These are phyloP conservation scores for Linnemannia exigua DNA, from an alignment of 192 early-diverging fungal genomes.

Conservation along the genomic window DNA sequence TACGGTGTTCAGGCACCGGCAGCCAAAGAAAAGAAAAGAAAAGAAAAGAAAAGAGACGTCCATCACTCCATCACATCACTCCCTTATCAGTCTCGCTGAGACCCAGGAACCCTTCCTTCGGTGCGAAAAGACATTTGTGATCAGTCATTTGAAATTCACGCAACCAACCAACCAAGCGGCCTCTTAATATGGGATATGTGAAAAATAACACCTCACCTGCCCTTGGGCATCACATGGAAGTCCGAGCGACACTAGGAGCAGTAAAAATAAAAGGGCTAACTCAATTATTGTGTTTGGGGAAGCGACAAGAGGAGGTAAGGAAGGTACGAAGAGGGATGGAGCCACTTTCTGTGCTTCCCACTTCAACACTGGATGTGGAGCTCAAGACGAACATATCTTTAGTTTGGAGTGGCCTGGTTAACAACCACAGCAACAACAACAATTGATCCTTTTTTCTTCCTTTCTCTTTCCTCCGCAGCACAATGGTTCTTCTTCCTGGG, in stretches of 20 bases:
- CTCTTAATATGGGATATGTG: not conserved
- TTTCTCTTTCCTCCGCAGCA: not conserved
- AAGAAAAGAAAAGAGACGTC: not conserved
- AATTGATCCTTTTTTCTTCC: not conserved
- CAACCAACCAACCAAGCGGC: not conserved
- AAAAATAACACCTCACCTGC: not conserved
- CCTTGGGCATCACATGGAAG: not conserved
- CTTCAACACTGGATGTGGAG: not conserved
- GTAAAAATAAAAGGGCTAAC: not conserved
- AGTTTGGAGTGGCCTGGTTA: too few relatives aligned
- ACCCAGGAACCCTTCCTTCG: too few relatives aligned
- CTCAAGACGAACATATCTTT: too few relatives aligned
- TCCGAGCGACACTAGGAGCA: not conserved
- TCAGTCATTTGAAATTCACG: slow-evolving; percentile 5
- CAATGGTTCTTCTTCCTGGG: not conserved
- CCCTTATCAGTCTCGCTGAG: not conserved
- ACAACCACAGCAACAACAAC: too few relatives aligned
- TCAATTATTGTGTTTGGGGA: not conserved
- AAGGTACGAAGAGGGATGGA: not conserved
- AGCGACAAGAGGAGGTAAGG: not conserved
- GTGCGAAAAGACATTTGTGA: not conserved
- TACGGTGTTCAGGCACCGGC: too few relatives aligned
- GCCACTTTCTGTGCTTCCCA: not conserved
- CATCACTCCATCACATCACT: not conserved
- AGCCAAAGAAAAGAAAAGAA: too few relatives aligned